These are phyloP conservation scores for Alternaria sp. DNA, from an alignment of 2,329 filamentous ascomycete genomes.

Conservation along the genomic window DNA sequence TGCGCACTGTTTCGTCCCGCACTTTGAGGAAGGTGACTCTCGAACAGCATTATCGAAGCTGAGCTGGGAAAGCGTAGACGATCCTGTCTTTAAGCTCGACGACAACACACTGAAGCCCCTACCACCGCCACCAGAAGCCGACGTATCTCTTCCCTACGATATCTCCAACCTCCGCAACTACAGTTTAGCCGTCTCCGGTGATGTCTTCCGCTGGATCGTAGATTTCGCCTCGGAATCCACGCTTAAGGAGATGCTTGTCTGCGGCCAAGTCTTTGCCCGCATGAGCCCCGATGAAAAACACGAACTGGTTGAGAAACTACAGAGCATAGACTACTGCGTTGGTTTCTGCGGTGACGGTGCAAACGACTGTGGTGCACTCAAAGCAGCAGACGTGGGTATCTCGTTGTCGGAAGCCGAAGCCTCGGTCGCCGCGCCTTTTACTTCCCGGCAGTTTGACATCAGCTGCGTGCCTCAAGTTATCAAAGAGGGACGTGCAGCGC, in stretches of 20 bases:
- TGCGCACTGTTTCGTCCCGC: conserved; percentile 91
- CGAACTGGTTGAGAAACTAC: conserved; percentile 95
- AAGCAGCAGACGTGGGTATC: conserved; percentile 96
- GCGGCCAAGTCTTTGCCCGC: conserved; percentile 91
- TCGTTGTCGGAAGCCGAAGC: conserved; percentile 97
- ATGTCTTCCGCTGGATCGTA: conserved; percentile 95
- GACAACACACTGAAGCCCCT: conserved; percentile 82
- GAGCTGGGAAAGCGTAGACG: conserved; percentile 95
- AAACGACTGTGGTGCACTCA: conserved; percentile 96
- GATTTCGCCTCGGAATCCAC: conserved; percentile 87
- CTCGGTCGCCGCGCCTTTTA: conserved; percentile 97
- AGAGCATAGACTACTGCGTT: conserved; percentile 93
- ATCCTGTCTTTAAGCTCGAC: conserved; percentile 79
- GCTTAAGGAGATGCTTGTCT: conserved; percentile 85
- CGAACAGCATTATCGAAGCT: conserved; percentile 77
- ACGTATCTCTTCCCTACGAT: conserved; percentile 86
- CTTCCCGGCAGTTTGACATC: conserved; percentile 94
- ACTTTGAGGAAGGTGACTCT: conserved; percentile 81
- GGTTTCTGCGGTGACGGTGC: conserved; percentile 98
- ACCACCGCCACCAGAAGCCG: conserved; percentile 73
- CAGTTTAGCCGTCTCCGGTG: conserved; percentile 86
- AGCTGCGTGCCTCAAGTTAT: conserved; percentile 94
- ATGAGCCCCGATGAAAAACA: conserved; percentile 99
- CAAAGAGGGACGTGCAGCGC: conserved; percentile 86
- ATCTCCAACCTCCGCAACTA: conserved; percentile 85